phyloP scores from a whole-genome alignment of 1,284 basidiomycete genomes.

The Mycena sp. region DNA sequence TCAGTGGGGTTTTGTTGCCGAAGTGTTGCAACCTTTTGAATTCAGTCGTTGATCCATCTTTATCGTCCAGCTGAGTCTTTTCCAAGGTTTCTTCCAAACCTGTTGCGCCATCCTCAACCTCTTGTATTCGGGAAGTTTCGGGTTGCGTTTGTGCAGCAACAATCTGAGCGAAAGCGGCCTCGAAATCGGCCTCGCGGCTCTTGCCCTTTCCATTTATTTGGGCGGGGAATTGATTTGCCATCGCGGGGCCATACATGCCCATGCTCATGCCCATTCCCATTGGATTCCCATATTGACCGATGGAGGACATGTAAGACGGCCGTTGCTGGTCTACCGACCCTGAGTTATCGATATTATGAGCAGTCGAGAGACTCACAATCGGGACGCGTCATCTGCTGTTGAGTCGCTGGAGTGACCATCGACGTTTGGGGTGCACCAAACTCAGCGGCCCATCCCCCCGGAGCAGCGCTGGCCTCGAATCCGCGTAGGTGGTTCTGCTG shows the following conservation, averaged over 20 bases:
- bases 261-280: constrained; percentile 44
- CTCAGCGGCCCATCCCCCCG: constrained; percentile 59
- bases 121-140: constrained; percentile 63
- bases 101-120: constrained; percentile 58
- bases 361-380: constrained; percentile 46
- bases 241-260: constrained; percentile 45
- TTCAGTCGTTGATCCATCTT: constrained; percentile 45
- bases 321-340: constrained; percentile 46
- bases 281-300: constrained; percentile 46
- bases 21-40: constrained; percentile 58
- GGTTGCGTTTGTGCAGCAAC: constrained; percentile 56
- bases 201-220: constrained; percentile 74
- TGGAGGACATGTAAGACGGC: constrained; percentile 50
- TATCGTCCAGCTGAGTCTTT: constrained; percentile 47
- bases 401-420: constrained; percentile 34
- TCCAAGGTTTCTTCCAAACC: constrained; percentile 56
- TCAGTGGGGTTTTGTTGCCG: neutral
- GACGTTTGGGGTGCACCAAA: constrained; percentile 47
- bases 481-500: constrained; percentile 52
- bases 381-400: constrained; percentile 44
- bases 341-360: neutral
- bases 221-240: constrained; percentile 44
- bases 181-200: constrained; percentile 80
- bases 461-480: constrained; percentile 46
- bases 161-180: constrained; percentile 78